Conservation (phyloP, 495 filamentous ascomycete species). For the Lasiosphaeria hispida region DNA sequence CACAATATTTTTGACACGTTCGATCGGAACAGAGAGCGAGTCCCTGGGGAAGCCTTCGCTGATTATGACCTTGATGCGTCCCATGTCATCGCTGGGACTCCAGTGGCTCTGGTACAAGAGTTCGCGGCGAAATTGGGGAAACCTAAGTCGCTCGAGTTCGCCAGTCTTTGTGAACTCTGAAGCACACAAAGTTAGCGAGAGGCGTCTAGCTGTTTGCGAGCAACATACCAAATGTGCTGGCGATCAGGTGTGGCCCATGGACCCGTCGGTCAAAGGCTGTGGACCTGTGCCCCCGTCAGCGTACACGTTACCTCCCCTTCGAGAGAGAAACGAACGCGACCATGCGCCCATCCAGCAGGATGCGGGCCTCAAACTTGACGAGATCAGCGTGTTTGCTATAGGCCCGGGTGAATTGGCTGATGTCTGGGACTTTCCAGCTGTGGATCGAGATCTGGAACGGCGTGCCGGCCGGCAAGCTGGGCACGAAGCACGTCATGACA, state of each 20-base stretch:
- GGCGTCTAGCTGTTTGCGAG: background rate
- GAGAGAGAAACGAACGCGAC: conserved; percentile 54
- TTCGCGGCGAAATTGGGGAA: conserved; percentile 71
- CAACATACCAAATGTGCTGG: conserved; percentile 47
- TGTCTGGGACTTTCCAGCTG: conserved; percentile 67
- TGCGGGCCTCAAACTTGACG: conserved; percentile 64
- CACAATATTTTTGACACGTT: conserved; percentile 70
- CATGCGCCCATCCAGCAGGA: conserved; percentile 68
- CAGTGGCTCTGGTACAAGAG: conserved; percentile 69
- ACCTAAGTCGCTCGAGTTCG: conserved; percentile 62
- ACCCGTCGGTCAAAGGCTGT: conserved; percentile 54
- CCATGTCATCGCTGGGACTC: conserved; percentile 67
- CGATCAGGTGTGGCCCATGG: conserved; percentile 58
- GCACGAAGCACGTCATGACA: conserved; percentile 73
- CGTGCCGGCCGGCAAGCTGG: conserved; percentile 57
- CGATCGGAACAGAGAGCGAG: conserved; percentile 54
- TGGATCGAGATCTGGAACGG: conserved; percentile 79
- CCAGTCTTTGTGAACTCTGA: conserved; percentile 62
- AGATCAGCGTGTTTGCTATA: conserved; percentile 60
- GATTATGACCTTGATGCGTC: conserved; percentile 75
- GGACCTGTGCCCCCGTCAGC: conserved; percentile 40
- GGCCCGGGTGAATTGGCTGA: conserved; percentile 58
- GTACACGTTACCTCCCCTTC: background rate
- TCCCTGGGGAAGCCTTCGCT: conserved; percentile 66
- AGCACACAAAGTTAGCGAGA: conserved; percentile 4